Evolutionary conservation across 176 grass and related monocot species (phyloP).

Genomic region (Areca catechu): DNA sequence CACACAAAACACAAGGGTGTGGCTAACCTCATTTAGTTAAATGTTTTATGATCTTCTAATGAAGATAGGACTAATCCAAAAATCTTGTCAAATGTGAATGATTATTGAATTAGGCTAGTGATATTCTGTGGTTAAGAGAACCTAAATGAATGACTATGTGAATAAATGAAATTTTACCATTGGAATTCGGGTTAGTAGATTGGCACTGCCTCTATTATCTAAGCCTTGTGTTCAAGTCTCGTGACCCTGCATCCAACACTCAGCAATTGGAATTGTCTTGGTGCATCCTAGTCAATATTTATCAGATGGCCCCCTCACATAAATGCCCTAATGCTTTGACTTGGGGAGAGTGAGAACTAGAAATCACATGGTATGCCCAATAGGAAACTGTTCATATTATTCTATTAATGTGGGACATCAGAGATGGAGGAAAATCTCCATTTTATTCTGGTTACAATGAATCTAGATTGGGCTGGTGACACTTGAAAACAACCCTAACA

Average conservation of each 20-base stretch:
- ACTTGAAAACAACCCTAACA: too few species aligned
- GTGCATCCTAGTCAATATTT: slow-evolving; percentile 12
- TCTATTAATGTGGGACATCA: background rate
- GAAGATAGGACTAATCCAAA: too few species aligned
- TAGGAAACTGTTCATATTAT: slow-evolving; percentile 4
- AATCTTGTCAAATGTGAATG: too few species aligned
- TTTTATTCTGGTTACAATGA: background rate
- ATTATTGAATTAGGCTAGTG: too few species aligned
- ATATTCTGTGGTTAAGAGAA: too few species aligned
- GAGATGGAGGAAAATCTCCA: background rate
- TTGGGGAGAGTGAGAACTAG: background rate
- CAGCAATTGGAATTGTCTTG: background rate
- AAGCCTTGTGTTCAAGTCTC: background rate
- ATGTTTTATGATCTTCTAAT: too few species aligned
- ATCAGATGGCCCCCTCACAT: background rate
- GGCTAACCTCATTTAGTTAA: too few species aligned
- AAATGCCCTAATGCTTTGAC: background rate
- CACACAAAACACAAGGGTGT: too few species aligned
- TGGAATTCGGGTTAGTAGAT: background rate
- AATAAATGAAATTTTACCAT: too few species aligned
- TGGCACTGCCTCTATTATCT: background rate
- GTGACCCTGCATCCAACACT: background rate
- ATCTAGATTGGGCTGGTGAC: background rate
- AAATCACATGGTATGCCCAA: background rate
- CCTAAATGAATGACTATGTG: too few species aligned